Conservation (phyloP, 306 rosid species). For the Citrullus colocynthis region DNA sequence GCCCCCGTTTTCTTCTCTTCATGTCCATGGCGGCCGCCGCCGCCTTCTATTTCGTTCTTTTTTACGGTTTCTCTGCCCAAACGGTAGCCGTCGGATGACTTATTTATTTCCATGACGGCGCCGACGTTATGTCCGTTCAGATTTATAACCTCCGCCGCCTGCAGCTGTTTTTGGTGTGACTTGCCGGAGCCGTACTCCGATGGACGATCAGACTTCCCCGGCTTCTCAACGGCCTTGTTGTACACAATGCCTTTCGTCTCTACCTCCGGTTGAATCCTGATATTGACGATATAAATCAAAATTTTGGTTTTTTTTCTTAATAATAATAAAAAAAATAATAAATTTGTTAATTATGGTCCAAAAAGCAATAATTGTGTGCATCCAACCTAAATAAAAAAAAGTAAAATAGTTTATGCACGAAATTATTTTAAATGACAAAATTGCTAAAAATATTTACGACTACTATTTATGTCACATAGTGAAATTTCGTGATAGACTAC, state of each 20-base stretch:
- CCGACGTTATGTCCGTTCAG: not conserved
- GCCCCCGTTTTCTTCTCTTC: not conserved
- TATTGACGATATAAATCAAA: no score
- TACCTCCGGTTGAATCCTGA: constrained; percentile 12
- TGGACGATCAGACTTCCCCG: not conserved
- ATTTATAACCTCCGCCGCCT: not conserved
- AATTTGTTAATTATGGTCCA: no score
- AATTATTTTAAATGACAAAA: no score
- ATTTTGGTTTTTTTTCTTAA: no score
- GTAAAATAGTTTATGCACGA: no score
- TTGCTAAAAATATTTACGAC: no score
- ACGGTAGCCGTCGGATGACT: constrained; percentile 21
- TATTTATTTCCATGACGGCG: not conserved
- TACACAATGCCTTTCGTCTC: not conserved
- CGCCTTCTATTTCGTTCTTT: not conserved
- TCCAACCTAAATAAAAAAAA: no score
- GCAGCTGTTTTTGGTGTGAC: not conserved
- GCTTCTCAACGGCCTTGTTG: not conserved
- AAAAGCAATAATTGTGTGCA: no score
- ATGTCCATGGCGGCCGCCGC: not conserved
- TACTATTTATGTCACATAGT: no score
- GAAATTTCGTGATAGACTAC: no score
- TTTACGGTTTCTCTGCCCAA: not conserved
- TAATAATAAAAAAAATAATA: no score
- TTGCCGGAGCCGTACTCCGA: not conserved